These are phyloP conservation scores for Globisporangium iwayamae DNA, from an alignment of 352 stramenopile species.

Conservation along the genomic window DNA sequence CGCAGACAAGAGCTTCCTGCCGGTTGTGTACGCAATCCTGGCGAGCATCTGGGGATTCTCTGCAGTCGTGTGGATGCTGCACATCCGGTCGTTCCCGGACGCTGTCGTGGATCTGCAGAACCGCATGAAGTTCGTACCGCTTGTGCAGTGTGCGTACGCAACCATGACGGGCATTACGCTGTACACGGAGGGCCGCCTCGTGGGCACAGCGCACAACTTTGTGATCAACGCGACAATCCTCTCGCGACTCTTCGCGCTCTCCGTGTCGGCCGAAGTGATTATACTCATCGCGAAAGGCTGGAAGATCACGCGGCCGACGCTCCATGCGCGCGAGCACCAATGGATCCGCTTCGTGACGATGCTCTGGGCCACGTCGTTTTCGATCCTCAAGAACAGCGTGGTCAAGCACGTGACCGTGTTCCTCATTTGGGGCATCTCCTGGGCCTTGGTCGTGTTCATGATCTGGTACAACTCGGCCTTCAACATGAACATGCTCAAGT, in stretches of 20 bases:
- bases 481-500: slow-evolving; percentile 71
- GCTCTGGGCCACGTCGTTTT: slow-evolving; percentile 42
- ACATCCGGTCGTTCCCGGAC: slow-evolving; percentile 45
- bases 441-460: slow-evolving; percentile 55
- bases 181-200: slow-evolving; percentile 27
- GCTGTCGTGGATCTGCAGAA: slow-evolving; percentile 46
- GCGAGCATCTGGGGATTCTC: slow-evolving; percentile 31
- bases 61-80: slow-evolving; percentile 42
- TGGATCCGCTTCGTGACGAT: slow-evolving; percentile 58
- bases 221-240: slow-evolving; percentile 35
- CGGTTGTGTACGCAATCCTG: slow-evolving; percentile 31
- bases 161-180: slow-evolving; percentile 27
- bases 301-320: slow-evolving; percentile 56
- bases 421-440: slow-evolving; percentile 50
- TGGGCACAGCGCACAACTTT: slow-evolving; percentile 33
- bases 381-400: slow-evolving; percentile 36
- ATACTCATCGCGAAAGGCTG: slow-evolving; percentile 66
- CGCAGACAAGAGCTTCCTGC: slow-evolving; percentile 15
- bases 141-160: slow-evolving; percentile 32
- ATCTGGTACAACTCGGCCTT: slow-evolving; percentile 69
- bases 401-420: slow-evolving; percentile 40
- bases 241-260: slow-evolving; percentile 38
- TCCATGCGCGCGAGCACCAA: slow-evolving; percentile 41
- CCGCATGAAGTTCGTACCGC: slow-evolving; percentile 50
- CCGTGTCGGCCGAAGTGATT: slow-evolving; percentile 43